Evolutionary conservation across 768 basidiomycete genomes (phyloP).

Genomic region (Chalciporus chontae): DNA sequence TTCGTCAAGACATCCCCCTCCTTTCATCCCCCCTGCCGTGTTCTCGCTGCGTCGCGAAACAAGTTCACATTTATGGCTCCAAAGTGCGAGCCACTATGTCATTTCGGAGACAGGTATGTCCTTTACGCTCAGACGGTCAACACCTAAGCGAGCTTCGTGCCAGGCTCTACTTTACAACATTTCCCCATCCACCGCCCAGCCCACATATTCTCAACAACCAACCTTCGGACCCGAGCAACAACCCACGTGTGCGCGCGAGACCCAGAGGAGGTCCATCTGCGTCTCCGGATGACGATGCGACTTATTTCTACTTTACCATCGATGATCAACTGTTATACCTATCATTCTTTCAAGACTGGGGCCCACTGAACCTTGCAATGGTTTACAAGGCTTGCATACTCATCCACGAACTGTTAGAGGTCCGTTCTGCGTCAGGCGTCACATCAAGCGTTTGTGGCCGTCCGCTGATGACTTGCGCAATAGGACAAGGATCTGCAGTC

Average conservation of each 20-base stretch:
- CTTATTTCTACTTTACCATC: conserved; percentile 89
- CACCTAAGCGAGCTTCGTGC: conserved; percentile 2
- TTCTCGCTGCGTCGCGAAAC: conserved; percentile 7
- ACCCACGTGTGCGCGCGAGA: conserved; percentile 60
- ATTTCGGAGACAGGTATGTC: conserved; percentile 71
- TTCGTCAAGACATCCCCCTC: conserved; percentile 5
- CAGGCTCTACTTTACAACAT: conserved; percentile 89
- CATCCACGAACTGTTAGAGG: conserved; percentile 85
- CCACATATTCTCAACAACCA: conserved; percentile 63
- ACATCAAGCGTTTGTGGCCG: conserved; percentile 20
- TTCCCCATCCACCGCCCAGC: conserved; percentile 68
- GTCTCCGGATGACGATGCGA: conserved; percentile 69
- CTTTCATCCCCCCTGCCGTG: conserved; percentile 4
- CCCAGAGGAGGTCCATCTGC: conserved; percentile 57
- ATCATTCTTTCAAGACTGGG: conserved; percentile 94
- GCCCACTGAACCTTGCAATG: conserved; percentile 89
- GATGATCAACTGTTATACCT: conserved; percentile 91
- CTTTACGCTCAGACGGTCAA: conserved; percentile 8
- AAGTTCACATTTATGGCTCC: conserved; percentile 33
- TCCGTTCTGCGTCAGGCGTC: conserved; percentile 32
- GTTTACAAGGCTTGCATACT: conserved; percentile 91
- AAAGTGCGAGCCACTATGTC: conserved; percentile 72
- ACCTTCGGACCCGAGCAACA: conserved; percentile 47
- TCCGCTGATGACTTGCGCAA: conserved; percentile 15
- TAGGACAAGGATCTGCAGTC: conserved; percentile 72